Evolutionary conservation across 108 stramenopile genomes (phyloP).

Genomic region (Cyclotella sp.): DNA sequence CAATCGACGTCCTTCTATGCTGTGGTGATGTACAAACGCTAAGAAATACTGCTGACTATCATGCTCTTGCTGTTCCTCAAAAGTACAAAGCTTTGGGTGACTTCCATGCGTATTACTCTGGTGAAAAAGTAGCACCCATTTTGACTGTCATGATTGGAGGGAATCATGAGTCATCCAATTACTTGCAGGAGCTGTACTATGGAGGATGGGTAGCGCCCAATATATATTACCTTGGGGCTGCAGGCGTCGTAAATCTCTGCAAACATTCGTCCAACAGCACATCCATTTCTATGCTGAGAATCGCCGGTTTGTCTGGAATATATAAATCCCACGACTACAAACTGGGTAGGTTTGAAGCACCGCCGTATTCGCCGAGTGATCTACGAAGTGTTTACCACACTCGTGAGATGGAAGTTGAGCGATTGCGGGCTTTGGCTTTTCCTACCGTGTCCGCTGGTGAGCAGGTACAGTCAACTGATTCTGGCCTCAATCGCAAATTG

Average conservation of each 20-base stretch:
- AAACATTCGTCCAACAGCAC: conserved; percentile 15
- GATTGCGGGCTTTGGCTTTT: conserved; percentile 63
- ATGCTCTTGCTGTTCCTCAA: conserved; percentile 86
- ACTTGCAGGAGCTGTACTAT: conserved; percentile 93
- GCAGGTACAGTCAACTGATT: too few species aligned
- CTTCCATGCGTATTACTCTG: conserved; percentile 94
- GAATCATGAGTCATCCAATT: conserved; percentile 98
- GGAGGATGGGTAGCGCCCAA: conserved; percentile 99
- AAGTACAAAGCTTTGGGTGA: conserved; percentile 91
- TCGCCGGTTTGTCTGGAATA: conserved; percentile 96
- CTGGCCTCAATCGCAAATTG: background rate
- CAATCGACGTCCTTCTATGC: conserved; percentile 92
- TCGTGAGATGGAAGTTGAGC: conserved; percentile 86
- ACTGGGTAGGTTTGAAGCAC: conserved; percentile 79
- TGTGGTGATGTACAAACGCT: conserved; percentile 99
- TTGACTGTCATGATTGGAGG: conserved; percentile 97
- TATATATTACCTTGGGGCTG: conserved; percentile 96
- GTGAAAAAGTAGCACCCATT: conserved; percentile 86
- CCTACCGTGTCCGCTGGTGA: background rate
- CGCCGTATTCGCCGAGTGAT: conserved; percentile 78
- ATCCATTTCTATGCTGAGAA: conserved; percentile 80
- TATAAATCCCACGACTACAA: conserved; percentile 86
- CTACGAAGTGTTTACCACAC: conserved; percentile 95
- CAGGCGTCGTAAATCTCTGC: conserved; percentile 80
- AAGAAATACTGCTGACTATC: conserved; percentile 87